Conservation (phyloP, 2,329 filamentous ascomycete genomes). For the Aspergillus fumigatus region DNA sequence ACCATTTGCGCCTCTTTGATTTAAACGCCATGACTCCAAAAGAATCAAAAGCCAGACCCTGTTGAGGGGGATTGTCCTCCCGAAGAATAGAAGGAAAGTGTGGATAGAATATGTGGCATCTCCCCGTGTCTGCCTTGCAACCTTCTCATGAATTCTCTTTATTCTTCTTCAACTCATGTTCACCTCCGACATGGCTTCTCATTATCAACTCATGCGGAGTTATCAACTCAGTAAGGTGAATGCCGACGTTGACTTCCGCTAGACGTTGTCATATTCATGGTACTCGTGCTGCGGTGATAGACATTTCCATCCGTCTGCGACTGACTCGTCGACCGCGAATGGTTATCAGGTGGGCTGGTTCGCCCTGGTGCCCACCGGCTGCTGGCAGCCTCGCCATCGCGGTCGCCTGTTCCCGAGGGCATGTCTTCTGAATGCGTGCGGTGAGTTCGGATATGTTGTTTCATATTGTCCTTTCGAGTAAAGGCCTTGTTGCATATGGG, state of each 20-base stretch:
- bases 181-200: background rate
- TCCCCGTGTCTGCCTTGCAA: background rate
- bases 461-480: slow-evolving; percentile 67
- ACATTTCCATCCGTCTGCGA: slow-evolving; percentile 8
- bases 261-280: slow-evolving; percentile 5
- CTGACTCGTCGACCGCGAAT: slow-evolving; percentile 13
- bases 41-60: background rate
- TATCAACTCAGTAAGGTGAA: slow-evolving; percentile 7
- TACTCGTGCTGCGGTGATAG: slow-evolving; percentile 11
- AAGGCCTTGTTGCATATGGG: slow-evolving; percentile 65
- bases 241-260: slow-evolving; percentile 7
- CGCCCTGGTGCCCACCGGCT: slow-evolving; percentile 10
- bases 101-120: background rate
- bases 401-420: slow-evolving; percentile 15
- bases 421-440: slow-evolving; percentile 33
- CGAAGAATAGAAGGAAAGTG: background rate
- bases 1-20: slow-evolving; percentile 2
- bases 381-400: slow-evolving; percentile 10
- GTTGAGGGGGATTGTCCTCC: background rate
- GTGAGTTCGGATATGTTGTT: slow-evolving; percentile 63
- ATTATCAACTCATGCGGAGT: slow-evolving; percentile 6
- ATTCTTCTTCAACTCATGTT: background rate
- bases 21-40: slow-evolving; percentile 3
- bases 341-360: slow-evolving; percentile 10
- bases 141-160: background rate